phyloP scores from a whole-genome alignment of 192 early-diverging fungal species.

The Gamsiella multidivaricata region DNA sequence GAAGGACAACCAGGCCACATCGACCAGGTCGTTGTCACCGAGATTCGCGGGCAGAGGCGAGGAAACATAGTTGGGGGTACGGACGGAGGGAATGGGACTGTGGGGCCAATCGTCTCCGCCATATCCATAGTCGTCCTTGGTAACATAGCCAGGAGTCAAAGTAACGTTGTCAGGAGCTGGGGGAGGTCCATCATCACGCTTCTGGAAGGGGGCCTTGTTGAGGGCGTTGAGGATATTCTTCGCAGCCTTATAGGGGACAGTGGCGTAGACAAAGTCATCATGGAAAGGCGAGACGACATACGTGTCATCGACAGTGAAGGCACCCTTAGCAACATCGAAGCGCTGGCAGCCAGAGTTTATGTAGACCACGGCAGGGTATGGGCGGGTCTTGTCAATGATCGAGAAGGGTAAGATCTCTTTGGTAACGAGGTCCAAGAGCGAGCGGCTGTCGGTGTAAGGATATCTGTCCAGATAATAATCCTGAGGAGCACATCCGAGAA shows the following conservation, averaged over 20 bases:
- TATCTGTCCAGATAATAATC: constrained; percentile 62
- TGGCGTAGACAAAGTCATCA: constrained; percentile 51
- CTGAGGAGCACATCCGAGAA: constrained; percentile 60
- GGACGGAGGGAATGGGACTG: constrained; percentile 49
- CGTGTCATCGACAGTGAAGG: constrained; percentile 58
- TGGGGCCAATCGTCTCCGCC: constrained; percentile 65
- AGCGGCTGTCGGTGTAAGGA: constrained; percentile 43
- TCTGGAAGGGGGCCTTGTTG: constrained; percentile 49
- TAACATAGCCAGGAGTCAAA: constrained; percentile 60
- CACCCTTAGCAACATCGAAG: constrained; percentile 62
- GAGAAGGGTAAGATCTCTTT: constrained; percentile 53
- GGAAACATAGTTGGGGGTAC: constrained; percentile 53
- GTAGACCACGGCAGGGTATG: constrained; percentile 54
- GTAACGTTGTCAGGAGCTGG: constrained; percentile 21
- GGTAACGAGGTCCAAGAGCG: constrained; percentile 48
- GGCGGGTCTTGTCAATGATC: constrained; percentile 38
- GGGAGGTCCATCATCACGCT: constrained; percentile 19
- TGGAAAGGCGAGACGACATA: constrained; percentile 59
- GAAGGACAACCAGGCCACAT: constrained; percentile 58
- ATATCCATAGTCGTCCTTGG: constrained; percentile 61
- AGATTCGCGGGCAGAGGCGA: constrained; percentile 52
- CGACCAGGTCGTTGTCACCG: constrained; percentile 39
- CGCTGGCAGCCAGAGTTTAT: constrained; percentile 60
- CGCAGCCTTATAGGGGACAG: constrained; percentile 51
- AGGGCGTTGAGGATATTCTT: constrained; percentile 42